phyloP scores from a whole-genome alignment of 768 basidiomycete genomes.

The Suillus plorans region DNA sequence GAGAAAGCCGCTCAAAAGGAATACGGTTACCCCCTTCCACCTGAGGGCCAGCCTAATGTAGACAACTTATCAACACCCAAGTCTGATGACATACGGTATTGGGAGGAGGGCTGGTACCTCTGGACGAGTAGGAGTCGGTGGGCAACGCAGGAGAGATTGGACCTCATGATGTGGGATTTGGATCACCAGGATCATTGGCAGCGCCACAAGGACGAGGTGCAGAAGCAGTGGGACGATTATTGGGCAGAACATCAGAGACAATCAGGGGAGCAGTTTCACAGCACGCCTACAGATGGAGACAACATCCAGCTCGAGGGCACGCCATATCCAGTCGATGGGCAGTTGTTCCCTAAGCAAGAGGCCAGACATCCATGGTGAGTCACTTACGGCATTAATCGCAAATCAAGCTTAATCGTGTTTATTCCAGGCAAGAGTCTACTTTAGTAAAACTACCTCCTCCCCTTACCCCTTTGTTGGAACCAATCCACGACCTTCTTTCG shows the following conservation, averaged over 20 bases:
- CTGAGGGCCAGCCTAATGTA: constrained; percentile 56
- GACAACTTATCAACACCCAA: constrained; percentile 16
- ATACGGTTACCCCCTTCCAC: constrained; percentile 60
- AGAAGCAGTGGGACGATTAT: constrained; percentile 53
- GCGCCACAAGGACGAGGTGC: constrained; percentile 41
- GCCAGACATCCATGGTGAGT: constrained; percentile 36
- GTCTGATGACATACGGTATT: constrained; percentile 48
- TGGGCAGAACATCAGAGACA: constrained; percentile 27
- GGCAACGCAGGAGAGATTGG: constrained; percentile 54
- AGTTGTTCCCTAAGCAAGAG: constrained; percentile 11
- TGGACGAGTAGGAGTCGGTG: constrained; percentile 60
- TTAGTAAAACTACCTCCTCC: constrained; percentile 61
- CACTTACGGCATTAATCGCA: constrained; percentile 15
- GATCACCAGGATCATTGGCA: constrained; percentile 47
- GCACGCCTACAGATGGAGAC: background rate
- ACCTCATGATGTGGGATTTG: constrained; percentile 59
- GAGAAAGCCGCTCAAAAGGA: constrained; percentile 43
- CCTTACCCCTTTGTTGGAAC: constrained; percentile 50
- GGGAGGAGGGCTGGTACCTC: constrained; percentile 77
- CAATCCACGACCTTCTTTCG: constrained; percentile 52
- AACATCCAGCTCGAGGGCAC: constrained; percentile 39
- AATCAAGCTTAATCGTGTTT: constrained; percentile 2
- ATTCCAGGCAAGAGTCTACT: constrained; percentile 47
- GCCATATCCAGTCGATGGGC: constrained; percentile 38
- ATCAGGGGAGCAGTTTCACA: constrained; percentile 19